These are phyloP conservation scores for Lentinula raphanica DNA, from an alignment of 768 basidiomycete species.

Conservation along the genomic window DNA sequence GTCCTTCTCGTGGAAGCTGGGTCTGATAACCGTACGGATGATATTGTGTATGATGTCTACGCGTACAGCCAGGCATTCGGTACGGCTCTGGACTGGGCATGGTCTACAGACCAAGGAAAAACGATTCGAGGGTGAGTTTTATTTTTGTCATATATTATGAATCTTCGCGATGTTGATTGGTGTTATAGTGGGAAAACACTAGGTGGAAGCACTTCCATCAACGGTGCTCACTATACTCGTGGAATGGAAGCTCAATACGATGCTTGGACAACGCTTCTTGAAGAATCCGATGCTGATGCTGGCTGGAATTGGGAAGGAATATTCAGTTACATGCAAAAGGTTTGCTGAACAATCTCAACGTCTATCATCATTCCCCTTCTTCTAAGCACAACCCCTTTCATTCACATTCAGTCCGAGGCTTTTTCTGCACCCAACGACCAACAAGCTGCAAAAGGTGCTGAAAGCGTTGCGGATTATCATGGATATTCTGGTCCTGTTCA, in stretches of 20 bases:
- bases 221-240: constrained; percentile 28
- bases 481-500: constrained; percentile 50
- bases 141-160: neutral
- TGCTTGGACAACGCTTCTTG: constrained; percentile 25
- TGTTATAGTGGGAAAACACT: constrained; percentile 39
- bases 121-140: constrained; percentile 32
- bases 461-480: constrained; percentile 43
- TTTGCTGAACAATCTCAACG: constrained; percentile 8
- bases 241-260: constrained; percentile 29
- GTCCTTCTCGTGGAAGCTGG: constrained; percentile 52
- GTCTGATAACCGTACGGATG: constrained; percentile 38
- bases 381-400: too few species aligned
- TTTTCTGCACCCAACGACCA: constrained; percentile 43
- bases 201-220: constrained; percentile 34
- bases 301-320: constrained; percentile 45
- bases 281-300: constrained; percentile 28
- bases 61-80: constrained; percentile 37
- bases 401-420: constrained; percentile 36
- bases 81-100: constrained; percentile 40
- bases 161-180: neutral
- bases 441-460: constrained; percentile 42
- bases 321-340: constrained; percentile 45
- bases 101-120: constrained; percentile 37
- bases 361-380: neutral
- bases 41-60: constrained; percentile 42